These are phyloP conservation scores for Dendrobium chrysotoxum DNA, from an alignment of 106 monocot species.

Conservation along the genomic window DNA sequence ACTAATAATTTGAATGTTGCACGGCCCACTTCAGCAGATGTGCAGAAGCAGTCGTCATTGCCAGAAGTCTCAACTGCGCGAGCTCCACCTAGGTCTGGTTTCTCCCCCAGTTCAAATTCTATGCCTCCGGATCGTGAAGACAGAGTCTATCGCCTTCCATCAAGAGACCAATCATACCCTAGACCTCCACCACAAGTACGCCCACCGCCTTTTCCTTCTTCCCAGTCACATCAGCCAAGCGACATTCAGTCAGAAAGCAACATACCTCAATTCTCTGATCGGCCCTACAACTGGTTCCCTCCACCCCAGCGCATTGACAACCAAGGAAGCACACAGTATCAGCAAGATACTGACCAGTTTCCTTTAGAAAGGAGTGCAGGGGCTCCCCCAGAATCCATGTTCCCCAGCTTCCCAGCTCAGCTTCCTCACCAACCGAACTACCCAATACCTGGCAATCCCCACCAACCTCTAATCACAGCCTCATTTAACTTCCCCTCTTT, in stretches of 20 bases:
- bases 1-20: slow-evolving; percentile 27
- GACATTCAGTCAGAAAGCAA: slow-evolving; percentile 38
- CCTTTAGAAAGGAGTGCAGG: slow-evolving; percentile 21
- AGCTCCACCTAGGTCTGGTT: slow-evolving; percentile 41
- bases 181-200: slow-evolving; percentile 32
- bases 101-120: slow-evolving; percentile 56
- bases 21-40: slow-evolving; percentile 35
- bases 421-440: slow-evolving; percentile 38
- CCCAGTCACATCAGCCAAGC: slow-evolving; percentile 22
- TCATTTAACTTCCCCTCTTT: slow-evolving; percentile 43
- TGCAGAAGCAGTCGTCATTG: slow-evolving; percentile 41
- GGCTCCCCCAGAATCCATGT: slow-evolving; percentile 25
- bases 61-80: slow-evolving; percentile 72
- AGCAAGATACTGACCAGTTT: slow-evolving; percentile 27
- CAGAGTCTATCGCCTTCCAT: slow-evolving; percentile 26
- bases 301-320: slow-evolving; percentile 3
- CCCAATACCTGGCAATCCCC: slow-evolving; percentile 26
- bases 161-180: slow-evolving; percentile 48
- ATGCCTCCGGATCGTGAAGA: slow-evolving; percentile 62
- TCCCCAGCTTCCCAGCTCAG: slow-evolving; percentile 23
- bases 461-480: slow-evolving; percentile 15
- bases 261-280: slow-evolving; percentile 30
- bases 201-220: slow-evolving; percentile 28
- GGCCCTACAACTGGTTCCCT: slow-evolving; percentile 36
- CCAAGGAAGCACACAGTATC: too few species aligned